A percentile compares a stretch with the other conserved stretches of the same genome.
These are phyloP conservation scores for Rhododendron simsii DNA, from an alignment of 148 eudicot species.

Conservation along the genomic window DNA sequence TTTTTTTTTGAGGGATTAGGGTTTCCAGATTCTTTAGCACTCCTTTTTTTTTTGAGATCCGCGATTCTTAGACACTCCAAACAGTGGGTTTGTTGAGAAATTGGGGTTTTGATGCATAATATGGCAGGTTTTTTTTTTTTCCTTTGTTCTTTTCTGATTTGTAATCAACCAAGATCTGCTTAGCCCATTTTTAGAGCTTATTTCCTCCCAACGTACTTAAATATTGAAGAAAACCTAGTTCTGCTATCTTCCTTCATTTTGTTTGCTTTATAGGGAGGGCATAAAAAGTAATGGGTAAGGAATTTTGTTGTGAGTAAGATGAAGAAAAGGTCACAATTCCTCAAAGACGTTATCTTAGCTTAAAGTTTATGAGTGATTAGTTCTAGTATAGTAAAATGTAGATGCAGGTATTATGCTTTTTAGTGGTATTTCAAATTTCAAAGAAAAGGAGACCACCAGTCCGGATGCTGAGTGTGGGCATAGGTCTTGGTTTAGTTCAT, in stretches of 20 bases:
- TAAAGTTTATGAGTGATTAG: background rate
- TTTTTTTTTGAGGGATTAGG: background rate
- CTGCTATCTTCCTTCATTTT: background rate
- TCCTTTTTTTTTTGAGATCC: background rate
- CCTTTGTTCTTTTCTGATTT: no score
- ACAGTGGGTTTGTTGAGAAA: no score
- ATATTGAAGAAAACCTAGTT: background rate
- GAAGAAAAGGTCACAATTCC: background rate
- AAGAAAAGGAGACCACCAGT: background rate
- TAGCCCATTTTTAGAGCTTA: background rate
- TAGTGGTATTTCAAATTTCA: background rate
- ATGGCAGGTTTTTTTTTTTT: no score
- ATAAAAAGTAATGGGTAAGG: background rate
- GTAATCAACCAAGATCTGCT: no score
- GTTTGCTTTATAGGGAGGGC: background rate
- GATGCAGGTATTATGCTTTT: background rate
- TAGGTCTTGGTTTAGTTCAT: background rate
- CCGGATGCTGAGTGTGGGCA: background rate
- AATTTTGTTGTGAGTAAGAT: background rate
- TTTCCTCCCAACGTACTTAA: background rate
- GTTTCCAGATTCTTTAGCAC: background rate
- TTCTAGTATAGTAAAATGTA: background rate
- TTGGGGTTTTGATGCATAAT: no score
- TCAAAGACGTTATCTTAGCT: background rate
- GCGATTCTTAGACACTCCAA: background rate